Percentiles rank a stretch among this genome's conserved stretches.
phyloP scores from a whole-genome alignment of 176 grass and related monocot species.

The Guadua angustifolia region DNA sequence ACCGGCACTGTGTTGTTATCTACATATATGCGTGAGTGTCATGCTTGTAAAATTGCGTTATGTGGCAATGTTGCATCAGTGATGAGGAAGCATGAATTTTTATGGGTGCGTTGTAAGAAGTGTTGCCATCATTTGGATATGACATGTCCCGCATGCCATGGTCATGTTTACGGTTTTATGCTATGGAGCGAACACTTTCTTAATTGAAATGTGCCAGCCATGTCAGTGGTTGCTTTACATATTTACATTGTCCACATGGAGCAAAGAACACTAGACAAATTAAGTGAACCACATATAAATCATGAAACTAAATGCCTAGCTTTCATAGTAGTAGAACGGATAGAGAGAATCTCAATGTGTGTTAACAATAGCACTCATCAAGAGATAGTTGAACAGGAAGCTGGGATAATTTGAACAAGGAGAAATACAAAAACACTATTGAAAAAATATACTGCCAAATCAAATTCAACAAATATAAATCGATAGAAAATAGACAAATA shows the following conservation, averaged over 20 bases:
- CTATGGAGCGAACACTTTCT: background rate
- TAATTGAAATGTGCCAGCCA: background rate
- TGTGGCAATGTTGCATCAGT: background rate
- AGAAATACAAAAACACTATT: background rate
- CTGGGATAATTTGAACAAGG: background rate
- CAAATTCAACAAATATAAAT: conserved; percentile 34
- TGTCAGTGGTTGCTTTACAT: conserved; percentile 26
- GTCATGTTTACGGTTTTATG: background rate
- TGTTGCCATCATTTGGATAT: background rate
- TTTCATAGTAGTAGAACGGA: conserved; percentile 5
- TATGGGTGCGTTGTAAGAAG: conserved; percentile 9
- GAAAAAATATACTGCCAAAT: conserved; percentile 4
- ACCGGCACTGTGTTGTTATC: background rate
- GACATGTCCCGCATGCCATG: background rate
- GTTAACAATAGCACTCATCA: conserved; percentile 17
- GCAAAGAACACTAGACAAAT: conserved; percentile 30
- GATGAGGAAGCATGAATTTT: background rate
- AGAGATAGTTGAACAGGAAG: conserved; percentile 15
- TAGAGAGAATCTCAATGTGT: conserved; percentile 11
- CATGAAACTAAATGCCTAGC: conserved; percentile 18
- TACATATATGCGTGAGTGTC: background rate
- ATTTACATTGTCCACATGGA: conserved; percentile 13
- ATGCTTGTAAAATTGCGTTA: conserved; percentile 10
- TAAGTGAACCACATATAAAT: conserved; percentile 21
- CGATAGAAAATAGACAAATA: conserved; percentile 17